Base-by-base conservation (phyloP, 306 rosid genomes). In the Trichosanthes cucumerina region DNA sequence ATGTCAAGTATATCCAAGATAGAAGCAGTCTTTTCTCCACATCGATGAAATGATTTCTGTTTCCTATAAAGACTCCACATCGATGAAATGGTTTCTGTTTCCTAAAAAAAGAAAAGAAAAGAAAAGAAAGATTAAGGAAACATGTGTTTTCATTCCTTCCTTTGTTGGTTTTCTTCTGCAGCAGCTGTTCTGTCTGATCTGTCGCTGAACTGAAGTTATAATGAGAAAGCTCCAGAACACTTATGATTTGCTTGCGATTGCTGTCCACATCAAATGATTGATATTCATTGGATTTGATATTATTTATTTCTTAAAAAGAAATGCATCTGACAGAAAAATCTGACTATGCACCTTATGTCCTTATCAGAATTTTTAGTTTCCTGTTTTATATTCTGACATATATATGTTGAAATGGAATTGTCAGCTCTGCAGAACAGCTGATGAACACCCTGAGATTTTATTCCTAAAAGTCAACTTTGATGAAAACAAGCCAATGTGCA, bases 401-500 rank as follows among this genome's bases (percentile, higher is more conserved):
- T 72, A 28, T 72, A 49, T 15, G 43, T 72, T 47, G 59, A 31
- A 72, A 47, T 72, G 77, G 77, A 72, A 74, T 63, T 33, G 11
- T 83, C 93, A 96, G 99, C 90, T 96, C 74, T 90, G 98, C 87
- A 91, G 90, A 89, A 96, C 94, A 78, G 97, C 99, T 70, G 99
- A 87, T 84, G 99, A 93, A 49, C 86, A 92, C 81, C 91, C 96
- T 12, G 98, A 96, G 68, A 91, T 96, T 86, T 2, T 93, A 79
- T 87, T 96, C 89, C 86, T 96, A 58, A 96, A 96, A 87, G 93
- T 96, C 73, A 92, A 96, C 71, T 96, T 96, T 85, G 99, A 96
- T 79, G 99, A 96, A 89, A 96, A 96, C 78, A 96, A 96, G 86
- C 91, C 91, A 19, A 96, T 96, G 99, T 96, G 99, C 88, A 92